phyloP scores from a whole-genome alignment of 164 flowering plant genomes.

The Cinnamomum chago region DNA sequence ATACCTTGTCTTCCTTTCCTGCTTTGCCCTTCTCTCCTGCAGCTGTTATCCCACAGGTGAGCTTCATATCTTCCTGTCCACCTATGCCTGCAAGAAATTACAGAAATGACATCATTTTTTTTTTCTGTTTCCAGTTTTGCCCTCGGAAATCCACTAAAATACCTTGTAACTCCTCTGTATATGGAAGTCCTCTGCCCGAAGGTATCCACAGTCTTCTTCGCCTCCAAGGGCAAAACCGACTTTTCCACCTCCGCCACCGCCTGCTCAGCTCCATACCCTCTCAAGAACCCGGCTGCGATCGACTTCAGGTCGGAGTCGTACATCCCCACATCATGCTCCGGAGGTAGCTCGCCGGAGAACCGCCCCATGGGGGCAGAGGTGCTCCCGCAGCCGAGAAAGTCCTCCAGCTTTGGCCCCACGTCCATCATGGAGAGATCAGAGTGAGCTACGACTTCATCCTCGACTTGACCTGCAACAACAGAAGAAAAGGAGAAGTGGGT shows the following conservation, averaged over 20 bases:
- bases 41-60: slow-evolving; percentile 86
- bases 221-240: slow-evolving; percentile 20
- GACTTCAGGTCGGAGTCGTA: slow-evolving; percentile 58
- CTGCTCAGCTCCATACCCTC: slow-evolving; percentile 24
- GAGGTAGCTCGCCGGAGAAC: not conserved
- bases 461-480: slow-evolving; percentile 4
- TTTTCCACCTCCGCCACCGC: slow-evolving; percentile 13
- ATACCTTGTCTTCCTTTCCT: slow-evolving; percentile 86
- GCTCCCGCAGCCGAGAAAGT: slow-evolving; percentile 49
- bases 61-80: slow-evolving; percentile 95
- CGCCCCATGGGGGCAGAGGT: slow-evolving; percentile 9
- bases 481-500: not conserved
- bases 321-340: slow-evolving; percentile 17
- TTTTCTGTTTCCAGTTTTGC: not conserved
- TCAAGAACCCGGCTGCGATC: slow-evolving; percentile 52
- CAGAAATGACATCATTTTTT: not conserved
- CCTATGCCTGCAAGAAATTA: slow-evolving; percentile 46
- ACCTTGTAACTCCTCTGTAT: slow-evolving; percentile 80
- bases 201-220: slow-evolving; percentile 54
- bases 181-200: slow-evolving; percentile 86
- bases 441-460: slow-evolving; percentile 14
- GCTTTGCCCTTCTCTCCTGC: slow-evolving; percentile 86
- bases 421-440: slow-evolving; percentile 31
- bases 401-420: slow-evolving; percentile 56
- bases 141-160: not conserved